A percentile compares a stretch with the other conserved stretches of the same genome.
phyloP scores from a whole-genome alignment of 306 rosid genomes.

The Castanospermum australe region DNA sequence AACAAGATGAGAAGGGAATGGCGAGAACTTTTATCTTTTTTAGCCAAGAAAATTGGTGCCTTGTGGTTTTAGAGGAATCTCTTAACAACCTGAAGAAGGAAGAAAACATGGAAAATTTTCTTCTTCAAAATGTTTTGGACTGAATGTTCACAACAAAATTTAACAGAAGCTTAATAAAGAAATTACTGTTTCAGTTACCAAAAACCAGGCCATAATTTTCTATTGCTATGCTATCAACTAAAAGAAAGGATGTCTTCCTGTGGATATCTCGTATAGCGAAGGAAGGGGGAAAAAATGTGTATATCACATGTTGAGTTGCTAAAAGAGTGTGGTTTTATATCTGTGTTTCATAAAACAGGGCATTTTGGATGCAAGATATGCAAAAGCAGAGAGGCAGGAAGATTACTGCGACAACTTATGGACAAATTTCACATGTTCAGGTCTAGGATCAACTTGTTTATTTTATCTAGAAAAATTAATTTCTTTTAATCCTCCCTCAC shows the following conservation, averaged over 20 bases:
- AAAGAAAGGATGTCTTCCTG: background rate
- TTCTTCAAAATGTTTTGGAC: too few species aligned
- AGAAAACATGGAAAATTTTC: too few species aligned
- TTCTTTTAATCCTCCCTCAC: background rate
- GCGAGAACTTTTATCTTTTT: too few species aligned
- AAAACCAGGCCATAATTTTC: background rate
- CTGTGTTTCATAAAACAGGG: conserved; percentile 3
- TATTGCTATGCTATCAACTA: background rate
- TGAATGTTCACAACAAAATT: background rate
- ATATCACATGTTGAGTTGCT: background rate
- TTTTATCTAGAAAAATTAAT: background rate
- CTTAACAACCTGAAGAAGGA: too few species aligned
- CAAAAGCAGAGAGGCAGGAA: background rate
- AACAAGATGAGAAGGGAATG: too few species aligned
- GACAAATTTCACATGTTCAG: background rate
- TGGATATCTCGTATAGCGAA: background rate
- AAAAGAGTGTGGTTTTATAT: background rate
- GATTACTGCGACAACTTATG: background rate
- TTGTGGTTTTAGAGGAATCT: too few species aligned
- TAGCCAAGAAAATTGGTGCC: too few species aligned
- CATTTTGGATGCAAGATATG: background rate
- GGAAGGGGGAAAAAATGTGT: background rate
- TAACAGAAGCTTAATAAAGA: background rate
- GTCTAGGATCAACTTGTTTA: background rate
- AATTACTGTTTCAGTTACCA: background rate